These are phyloP conservation scores for Hippophae gyantsensis DNA, from an alignment of 306 rosid species.

Conservation along the genomic window DNA sequence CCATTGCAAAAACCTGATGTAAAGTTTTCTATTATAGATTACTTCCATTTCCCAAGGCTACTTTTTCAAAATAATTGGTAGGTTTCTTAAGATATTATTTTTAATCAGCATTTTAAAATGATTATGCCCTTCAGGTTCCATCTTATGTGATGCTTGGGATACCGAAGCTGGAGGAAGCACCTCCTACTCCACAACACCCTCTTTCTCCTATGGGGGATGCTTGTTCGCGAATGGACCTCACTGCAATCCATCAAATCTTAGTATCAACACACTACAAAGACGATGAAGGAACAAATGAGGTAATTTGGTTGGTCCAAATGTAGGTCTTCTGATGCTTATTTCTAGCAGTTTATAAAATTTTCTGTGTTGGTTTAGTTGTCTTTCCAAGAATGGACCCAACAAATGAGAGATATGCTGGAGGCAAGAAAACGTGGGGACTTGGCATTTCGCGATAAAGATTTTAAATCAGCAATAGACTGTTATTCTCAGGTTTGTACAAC, in stretches of 20 bases:
- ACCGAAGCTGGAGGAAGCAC: conserved; percentile 60
- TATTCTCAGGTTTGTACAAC: conserved; percentile 47
- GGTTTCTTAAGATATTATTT: not conserved
- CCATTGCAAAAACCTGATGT: conserved; percentile 59
- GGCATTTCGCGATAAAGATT: conserved; percentile 71
- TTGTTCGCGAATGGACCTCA: conserved; percentile 70
- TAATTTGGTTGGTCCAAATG: conserved; percentile 13
- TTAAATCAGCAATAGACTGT: conserved; percentile 52
- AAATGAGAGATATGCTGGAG: conserved; percentile 64
- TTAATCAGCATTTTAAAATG: not conserved
- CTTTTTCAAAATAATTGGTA: not conserved
- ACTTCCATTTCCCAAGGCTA: not conserved
- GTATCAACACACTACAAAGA: conserved; percentile 57
- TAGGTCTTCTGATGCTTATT: conserved; percentile 7
- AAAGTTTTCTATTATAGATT: conserved; percentile 4
- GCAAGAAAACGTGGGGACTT: conserved; percentile 69
- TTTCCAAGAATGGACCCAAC: conserved; percentile 88
- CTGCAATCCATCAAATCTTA: conserved; percentile 67
- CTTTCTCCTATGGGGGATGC: conserved; percentile 66
- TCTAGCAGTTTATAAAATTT: conserved; percentile 4
- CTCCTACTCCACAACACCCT: conserved; percentile 59
- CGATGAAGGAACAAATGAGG: conserved; percentile 73
- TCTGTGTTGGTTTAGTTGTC: conserved; percentile 34
- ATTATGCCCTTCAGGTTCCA: conserved; percentile 38
- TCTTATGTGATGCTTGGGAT: conserved; percentile 71